Evolutionary conservation across 2,329 filamentous ascomycete genomes (phyloP), one percentile per base, ranked within the genome.

Genomic region (Colletotrichum brevisporum): DNA sequence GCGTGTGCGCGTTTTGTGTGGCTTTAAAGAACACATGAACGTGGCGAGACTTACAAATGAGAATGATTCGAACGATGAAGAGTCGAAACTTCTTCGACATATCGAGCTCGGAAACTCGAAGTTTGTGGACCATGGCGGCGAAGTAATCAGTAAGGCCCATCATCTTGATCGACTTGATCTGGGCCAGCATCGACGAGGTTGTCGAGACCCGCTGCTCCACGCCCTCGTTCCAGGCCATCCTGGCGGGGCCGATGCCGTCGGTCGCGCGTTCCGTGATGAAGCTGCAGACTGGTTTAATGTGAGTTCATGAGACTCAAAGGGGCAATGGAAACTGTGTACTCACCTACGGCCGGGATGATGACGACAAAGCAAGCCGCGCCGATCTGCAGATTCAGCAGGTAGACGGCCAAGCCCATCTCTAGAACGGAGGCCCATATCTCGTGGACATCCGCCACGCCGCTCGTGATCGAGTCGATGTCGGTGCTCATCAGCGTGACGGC

Each of bases 311-410:
- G 26, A 50, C 4, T 41, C 3, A 24, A 36, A 6, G 21, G 12
- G 12, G 31, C 8, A 10, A 31, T 31, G 5, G 2, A 24, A 24
- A 21, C 21, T 24, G 21, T 24, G 21, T 3, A 67, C 65, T 8
- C 83, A 66, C 63, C 18, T 13, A 62, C 39, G 76, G 69, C 79
- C 83, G 45, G 84, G 80, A 2, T 82, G 82, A 58, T 86, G 67
- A 8, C 73, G 80, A 74, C 67, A 26, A 72, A 62, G 31, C 63
- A 74, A 4, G 72, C 71, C 16, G 62, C 68, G 18, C 71, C 73
- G 6, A 74, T 71, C 60, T 73, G 68, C 24, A 52, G 54, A 12
- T 71, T 65, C 15, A 75, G 58, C 13, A 74, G 69, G 6, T 61
- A 57, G 10, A 75, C 51, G 10, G 69, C 73, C 1, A 74, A 10